phyloP scores from a whole-genome alignment of 176 grass and related monocot species.

The Calamus simplicifolius region DNA sequence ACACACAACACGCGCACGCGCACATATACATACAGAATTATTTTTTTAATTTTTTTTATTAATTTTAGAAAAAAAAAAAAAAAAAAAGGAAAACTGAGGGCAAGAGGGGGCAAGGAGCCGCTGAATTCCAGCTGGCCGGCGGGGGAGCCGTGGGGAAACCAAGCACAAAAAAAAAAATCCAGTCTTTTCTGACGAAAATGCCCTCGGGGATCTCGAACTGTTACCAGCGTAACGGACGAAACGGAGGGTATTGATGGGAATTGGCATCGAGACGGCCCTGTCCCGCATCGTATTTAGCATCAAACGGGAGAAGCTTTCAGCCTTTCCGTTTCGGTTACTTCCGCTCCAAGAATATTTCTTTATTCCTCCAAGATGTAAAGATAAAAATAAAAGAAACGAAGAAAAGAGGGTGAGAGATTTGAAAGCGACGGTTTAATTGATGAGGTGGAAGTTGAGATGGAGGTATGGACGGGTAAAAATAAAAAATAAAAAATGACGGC shows the following conservation, averaged over 20 bases:
- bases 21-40: too few species aligned
- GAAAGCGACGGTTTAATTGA: too few species aligned
- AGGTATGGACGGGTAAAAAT: too few species aligned
- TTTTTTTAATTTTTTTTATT: too few species aligned
- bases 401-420: background rate
- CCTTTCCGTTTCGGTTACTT: constrained; percentile 8
- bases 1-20: too few species aligned
- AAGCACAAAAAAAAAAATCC: background rate
- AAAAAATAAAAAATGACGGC: too few species aligned
- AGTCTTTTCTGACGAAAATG: background rate
- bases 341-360: background rate
- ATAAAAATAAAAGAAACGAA: background rate
- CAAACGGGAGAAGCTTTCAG: constrained; percentile 1
- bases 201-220: background rate
- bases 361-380: background rate
- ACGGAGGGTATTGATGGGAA: background rate
- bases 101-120: background rate
- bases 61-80: too few species aligned
- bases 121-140: background rate
- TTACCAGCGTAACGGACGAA: background rate
- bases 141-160: background rate
- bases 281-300: background rate
- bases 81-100: too few species aligned
- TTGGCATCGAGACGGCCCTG: background rate
- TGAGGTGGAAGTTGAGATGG: too few species aligned